Conservation (phyloP, 1,284 basidiomycete genomes). For the Cystobasidium slooffiae region DNA sequence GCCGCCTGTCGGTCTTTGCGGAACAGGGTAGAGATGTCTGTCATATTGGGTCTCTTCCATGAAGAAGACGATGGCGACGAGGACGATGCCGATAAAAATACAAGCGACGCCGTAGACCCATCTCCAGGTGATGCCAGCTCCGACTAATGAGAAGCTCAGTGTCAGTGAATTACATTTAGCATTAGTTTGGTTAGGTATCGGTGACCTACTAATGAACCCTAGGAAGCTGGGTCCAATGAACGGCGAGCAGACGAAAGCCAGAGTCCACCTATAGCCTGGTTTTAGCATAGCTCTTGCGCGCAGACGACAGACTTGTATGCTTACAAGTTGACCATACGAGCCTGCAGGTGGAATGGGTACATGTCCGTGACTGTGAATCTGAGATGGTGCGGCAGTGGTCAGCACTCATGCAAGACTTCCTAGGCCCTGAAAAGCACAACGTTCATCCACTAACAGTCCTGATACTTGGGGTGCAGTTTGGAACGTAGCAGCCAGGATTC, state of each 20-base stretch:
- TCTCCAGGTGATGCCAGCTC: constrained; percentile 21
- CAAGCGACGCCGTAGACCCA: constrained; percentile 73
- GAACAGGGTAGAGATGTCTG: constrained; percentile 65
- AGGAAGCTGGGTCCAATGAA: constrained; percentile 48
- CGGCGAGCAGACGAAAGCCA: constrained; percentile 67
- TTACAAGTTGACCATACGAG: constrained; percentile 74
- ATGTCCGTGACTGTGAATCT: constrained; percentile 60
- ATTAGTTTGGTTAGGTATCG: neutral
- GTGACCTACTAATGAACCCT: constrained; percentile 39
- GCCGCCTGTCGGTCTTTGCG: constrained; percentile 60
- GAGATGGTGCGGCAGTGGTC: neutral
- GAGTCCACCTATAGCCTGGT: constrained; percentile 15
- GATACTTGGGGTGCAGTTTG: constrained; percentile 60
- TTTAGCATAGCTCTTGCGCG: neutral
- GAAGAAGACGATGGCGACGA: constrained; percentile 65
- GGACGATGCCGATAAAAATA: constrained; percentile 65
- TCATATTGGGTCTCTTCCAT: constrained; percentile 74
- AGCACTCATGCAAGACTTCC: neutral
- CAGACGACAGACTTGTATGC: constrained; percentile 49
- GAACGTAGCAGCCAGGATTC: constrained; percentile 72
- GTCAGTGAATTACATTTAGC: too few relatives aligned
- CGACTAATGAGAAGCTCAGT: too few relatives aligned
- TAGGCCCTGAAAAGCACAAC: too few relatives aligned
- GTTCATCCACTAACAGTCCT: constrained; percentile 2
- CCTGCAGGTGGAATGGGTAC: constrained; percentile 75